A percentile compares a stretch with the other conserved stretches of the same genome.
Evolutionary conservation across 1,284 basidiomycete genomes (phyloP).

Genomic region (Xanthoconium separans): DNA sequence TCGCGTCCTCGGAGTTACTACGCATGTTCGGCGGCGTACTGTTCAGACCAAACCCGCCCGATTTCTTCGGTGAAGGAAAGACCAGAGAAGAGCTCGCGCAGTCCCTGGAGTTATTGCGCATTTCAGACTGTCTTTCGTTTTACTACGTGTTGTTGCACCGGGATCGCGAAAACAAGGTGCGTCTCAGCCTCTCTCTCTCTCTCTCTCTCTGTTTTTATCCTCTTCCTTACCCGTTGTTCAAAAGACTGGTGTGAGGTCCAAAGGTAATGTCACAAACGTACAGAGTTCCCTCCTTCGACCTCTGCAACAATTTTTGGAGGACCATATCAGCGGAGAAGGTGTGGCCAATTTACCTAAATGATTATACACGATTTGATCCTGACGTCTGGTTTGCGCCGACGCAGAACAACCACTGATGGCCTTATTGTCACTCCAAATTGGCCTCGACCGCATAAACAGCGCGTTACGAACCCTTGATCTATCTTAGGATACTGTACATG

Average conservation of each 20-base stretch:
- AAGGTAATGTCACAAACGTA: slow-evolving; percentile 20
- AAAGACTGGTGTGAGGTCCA: slow-evolving; percentile 26
- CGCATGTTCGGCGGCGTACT: slow-evolving; percentile 27
- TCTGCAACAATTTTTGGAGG: slow-evolving; percentile 23
- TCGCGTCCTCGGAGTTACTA: slow-evolving; percentile 26
- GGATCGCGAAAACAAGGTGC: slow-evolving; percentile 25
- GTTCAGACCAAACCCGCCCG: slow-evolving; percentile 28
- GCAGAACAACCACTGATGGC: slow-evolving; percentile 28
- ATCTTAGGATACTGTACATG: neutral
- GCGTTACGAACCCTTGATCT: slow-evolving; percentile 21
- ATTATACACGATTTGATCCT: neutral
- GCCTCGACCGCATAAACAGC: slow-evolving; percentile 29
- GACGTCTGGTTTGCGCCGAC: neutral
- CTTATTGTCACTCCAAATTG: slow-evolving; percentile 23
- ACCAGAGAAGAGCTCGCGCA: slow-evolving; percentile 24
- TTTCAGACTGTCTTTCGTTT: slow-evolving; percentile 33
- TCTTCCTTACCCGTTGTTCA: neutral
- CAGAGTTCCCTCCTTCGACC: slow-evolving; percentile 24
- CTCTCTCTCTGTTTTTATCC: neutral
- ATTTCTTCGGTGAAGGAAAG: slow-evolving; percentile 19
- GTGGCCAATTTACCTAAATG: slow-evolving; percentile 1
- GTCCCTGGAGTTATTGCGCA: slow-evolving; percentile 31
- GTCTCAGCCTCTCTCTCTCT: neutral
- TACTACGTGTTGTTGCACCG: slow-evolving; percentile 32
- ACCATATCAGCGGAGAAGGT: slow-evolving; percentile 22